Evolutionary conservation across 1,284 basidiomycete genomes (phyloP), one percentile per base, ranked within the genome.

Genomic region (Apiotrichum brassicae): DNA sequence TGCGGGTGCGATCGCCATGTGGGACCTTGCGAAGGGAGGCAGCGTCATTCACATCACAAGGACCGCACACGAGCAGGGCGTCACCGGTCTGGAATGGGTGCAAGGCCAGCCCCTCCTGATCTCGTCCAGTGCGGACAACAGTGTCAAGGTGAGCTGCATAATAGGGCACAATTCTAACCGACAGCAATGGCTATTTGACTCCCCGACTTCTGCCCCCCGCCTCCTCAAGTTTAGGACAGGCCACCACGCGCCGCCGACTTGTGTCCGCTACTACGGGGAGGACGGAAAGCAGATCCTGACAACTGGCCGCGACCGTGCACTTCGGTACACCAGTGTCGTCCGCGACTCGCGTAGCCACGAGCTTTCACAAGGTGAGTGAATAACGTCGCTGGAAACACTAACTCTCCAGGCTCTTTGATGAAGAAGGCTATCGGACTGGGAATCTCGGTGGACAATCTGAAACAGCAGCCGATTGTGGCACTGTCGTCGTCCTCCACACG

Each of bases 171-270:
- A 16, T 20, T n/a, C 26, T 36, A 24, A 49, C 45, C 44, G 14
- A 61, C 93, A 34, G 90, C 92, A 98, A 88, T 98, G 95, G 94
- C 75, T 95, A 40, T 95, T 97, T 61, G 95, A 98, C 67, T 86
- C 90, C 0, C 87, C 89, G 0, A 86, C 86, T 0, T 77, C 86
- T 1, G 78, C 87, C 12, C 92, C 94, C 3, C 80, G 90, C 36
- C 75, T 98, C 13, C 80, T 97, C 39, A 97, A 97, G 76, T 86
- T 82, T 66, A 82, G 95, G 40, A 86, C 88, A 1, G 95, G 95
- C 20, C 95, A 99, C 64, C 85, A 87, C 60, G 79, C 84, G 1
- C 92, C 94, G 13, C 93, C 94, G 0, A 85, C 92, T 64, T 77
- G 93, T 22, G 90, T 98, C 42, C 81, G 93, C 42, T 97, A 91